Base-by-base conservation (phyloP, 2,329 filamentous ascomycete species). In the Verticillium alfalfae region DNA sequence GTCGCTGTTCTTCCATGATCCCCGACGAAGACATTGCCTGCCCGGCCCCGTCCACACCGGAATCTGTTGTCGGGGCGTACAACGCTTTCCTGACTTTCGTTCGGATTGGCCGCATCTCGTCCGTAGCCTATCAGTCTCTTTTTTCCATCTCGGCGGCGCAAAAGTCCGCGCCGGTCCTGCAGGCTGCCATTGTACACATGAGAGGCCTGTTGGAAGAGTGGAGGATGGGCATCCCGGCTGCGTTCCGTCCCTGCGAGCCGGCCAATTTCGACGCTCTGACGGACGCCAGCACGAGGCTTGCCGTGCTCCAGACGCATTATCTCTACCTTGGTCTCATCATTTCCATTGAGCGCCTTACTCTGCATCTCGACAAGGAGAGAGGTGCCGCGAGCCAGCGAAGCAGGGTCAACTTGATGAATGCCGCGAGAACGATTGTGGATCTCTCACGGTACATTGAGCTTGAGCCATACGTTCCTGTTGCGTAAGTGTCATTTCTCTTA, bases 1-100 rank as follows among this genome's bases (percentile, higher is more conserved):
- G 64, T 7, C 67, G 70, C 5, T 68, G 65, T 26, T 69, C 65
- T 57, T 77, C 76, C 13, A 72, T 76, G 1, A 68, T 79, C 38
- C 61, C 67, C n/a, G 75, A 77, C 61, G 69, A 67, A 5, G 76
- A 78, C 56, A 73, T 78, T 58, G 71, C 72, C 13, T 74, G 69
- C 56, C 68, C 71, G 0, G 69, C 78, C 18, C 75, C 75, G 4
- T 55, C 64, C 13, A 62, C 67, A 15, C 73, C 73, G 1, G 72
- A 75, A 38, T 67, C 74, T 5, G 36, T 67, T 5, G 68, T 76
- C 54, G 69, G 67, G 18, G 67, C 65, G 5, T 75, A 71, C 57
- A 70, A 77, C 64, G 78, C 72, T 72, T 72, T 77, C 34, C 57
- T 73, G 1, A 62, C 69, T 3, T 69, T 69, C 22, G 67, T 71